Conservation (phyloP, 2,329 filamentous ascomycete species). For the Epichloe elymi region DNA sequence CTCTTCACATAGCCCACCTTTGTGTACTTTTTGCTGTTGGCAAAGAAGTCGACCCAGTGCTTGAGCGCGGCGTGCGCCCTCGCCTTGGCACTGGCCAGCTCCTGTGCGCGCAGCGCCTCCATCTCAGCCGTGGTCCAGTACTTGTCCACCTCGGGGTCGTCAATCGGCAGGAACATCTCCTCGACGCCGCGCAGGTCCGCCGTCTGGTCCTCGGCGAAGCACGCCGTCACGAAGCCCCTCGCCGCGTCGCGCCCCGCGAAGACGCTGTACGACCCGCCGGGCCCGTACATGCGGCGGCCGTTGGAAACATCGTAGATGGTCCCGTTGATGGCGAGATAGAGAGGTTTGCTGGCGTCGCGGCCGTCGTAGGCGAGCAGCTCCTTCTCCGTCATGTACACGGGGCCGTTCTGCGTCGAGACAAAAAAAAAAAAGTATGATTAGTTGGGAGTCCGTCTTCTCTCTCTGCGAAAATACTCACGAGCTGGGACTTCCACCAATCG, state of each 20-base stretch:
- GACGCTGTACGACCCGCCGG: conserved; percentile 74
- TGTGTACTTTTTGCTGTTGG: conserved; percentile 65
- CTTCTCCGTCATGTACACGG: conserved; percentile 57
- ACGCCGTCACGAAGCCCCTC: conserved; percentile 83
- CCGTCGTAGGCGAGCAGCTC: conserved; percentile 70
- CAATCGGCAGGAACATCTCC: conserved; percentile 62
- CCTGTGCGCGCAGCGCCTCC: conserved; percentile 41
- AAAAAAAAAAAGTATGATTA: background rate
- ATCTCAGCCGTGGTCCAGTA: conserved; percentile 43
- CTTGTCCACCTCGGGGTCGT: conserved; percentile 48
- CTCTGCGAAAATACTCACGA: conserved; percentile 33
- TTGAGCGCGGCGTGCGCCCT: conserved; percentile 54
- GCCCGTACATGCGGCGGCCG: conserved; percentile 58
- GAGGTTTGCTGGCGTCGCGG: conserved; percentile 56
- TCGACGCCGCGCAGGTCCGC: conserved; percentile 80
- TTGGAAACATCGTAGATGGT: conserved; percentile 74
- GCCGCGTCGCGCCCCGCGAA: conserved; percentile 81
- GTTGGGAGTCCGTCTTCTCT: background rate
- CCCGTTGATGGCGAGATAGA: conserved; percentile 84
- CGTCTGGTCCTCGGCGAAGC: conserved; percentile 75
- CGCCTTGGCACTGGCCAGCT: conserved; percentile 49
- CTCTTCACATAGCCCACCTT: conserved; percentile 63
- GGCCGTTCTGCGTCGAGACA: conserved; percentile 30
- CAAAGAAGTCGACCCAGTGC: conserved; percentile 79
- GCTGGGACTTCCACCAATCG: conserved; percentile 43